These are phyloP conservation scores for Firmiana major DNA, from an alignment of 345 rosid species.

Conservation along the genomic window DNA sequence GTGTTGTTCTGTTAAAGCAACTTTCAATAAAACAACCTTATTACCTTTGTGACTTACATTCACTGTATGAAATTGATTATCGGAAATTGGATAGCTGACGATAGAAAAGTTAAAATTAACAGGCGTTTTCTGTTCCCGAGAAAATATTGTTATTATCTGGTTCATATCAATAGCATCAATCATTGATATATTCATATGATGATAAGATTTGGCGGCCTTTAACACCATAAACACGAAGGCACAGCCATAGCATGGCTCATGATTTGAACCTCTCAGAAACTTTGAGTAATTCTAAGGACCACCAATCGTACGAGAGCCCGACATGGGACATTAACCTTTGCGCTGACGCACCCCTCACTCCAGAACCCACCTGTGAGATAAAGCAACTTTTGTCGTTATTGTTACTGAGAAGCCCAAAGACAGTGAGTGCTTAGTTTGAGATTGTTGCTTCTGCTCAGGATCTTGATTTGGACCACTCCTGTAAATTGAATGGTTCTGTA, in stretches of 20 bases:
- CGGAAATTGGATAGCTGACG: too few relatives aligned
- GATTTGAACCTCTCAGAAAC: conserved; percentile 5
- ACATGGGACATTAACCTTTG: not conserved
- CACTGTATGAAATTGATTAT: too few relatives aligned
- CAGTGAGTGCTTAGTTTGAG: not conserved
- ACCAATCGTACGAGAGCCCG: conserved; percentile 1
- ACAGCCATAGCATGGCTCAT: conserved; percentile 4
- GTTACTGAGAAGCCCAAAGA: not conserved
- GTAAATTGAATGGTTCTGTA: not conserved
- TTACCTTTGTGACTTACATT: too few relatives aligned
- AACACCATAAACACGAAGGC: not conserved
- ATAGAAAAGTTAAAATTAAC: too few relatives aligned
- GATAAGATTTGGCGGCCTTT: not conserved
- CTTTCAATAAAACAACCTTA: too few relatives aligned
- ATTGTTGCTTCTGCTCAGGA: not conserved
- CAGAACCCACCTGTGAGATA: not conserved
- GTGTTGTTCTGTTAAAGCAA: too few relatives aligned
- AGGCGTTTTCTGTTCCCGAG: not conserved
- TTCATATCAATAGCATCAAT: not conserved
- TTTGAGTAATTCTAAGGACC: not conserved
- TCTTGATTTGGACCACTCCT: not conserved
- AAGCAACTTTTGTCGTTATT: conserved; percentile 15
- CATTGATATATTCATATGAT: not conserved
- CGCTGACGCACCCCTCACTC: not conserved
- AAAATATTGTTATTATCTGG: not conserved